Base-by-base conservation (phyloP, 2,329 filamentous ascomycete genomes). In the Pseudogymnoascus sp. region DNA sequence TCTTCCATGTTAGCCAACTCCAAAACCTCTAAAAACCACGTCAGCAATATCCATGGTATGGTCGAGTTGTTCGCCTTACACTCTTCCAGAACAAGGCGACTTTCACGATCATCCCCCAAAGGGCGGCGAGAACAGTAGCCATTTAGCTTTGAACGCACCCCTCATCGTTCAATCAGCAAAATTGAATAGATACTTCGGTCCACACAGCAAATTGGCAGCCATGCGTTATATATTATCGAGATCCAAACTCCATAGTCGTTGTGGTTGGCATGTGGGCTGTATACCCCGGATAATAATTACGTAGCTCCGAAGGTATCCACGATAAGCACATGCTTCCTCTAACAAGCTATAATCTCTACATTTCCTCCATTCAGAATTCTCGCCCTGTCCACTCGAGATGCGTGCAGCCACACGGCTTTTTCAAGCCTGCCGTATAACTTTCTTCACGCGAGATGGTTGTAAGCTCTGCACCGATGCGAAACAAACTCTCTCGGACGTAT, bases 401-500 rank as follows among this genome's bases (percentile, higher is more conserved):
- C 80, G 77, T 64, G 71, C 77, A 36, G 81, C 84, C 1, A 66
- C 69, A 41, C 77, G 78, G 59, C 74, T 86, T 3, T 69, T 84
- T 41, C 81, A 80, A 64, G 74, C 81, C 31, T 84, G 81, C 8
- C 81, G 87, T 63, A 86, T 92, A 69, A 92, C 90, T 0, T 79
- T 92, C 33, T 92, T 92, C 74, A 90, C 86, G 2, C 83, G 90
- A 42, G 78, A 84, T 36, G 86, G 86, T 64, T 93, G 90, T 73
- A 84, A 84, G 0, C 80, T 93, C 3, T 93, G 90, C 70, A 79
- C 79, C 21, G 80, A 86, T 60, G 89, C 89, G 5, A 89, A 87
- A 70, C 78, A 79, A 5, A 86, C 88, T 2, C 78, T 93, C 25
- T 86, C 85, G 2, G 78, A 84, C 8, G 87, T 92, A 7, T 88